Evolutionary conservation across 768 basidiomycete genomes (phyloP).

Genomic region (Fibroporia radiculosa): DNA sequence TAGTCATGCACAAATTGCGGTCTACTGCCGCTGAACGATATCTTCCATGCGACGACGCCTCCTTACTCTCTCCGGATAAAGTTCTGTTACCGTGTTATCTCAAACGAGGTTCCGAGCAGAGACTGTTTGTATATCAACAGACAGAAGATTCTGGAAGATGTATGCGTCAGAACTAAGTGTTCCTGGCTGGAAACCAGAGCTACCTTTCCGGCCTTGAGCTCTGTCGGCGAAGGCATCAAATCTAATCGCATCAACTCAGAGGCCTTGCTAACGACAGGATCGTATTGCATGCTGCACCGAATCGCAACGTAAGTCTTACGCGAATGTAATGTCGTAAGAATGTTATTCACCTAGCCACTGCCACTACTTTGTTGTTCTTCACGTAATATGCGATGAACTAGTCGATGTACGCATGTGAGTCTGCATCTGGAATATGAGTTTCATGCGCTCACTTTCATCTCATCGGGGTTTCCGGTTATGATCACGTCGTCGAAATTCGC

Average conservation of each 20-base stretch:
- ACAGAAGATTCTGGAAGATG: conserved; percentile 19
- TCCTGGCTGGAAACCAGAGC: conserved; percentile 6
- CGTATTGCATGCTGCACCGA: conserved; percentile 60
- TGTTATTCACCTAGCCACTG: conserved; percentile 49
- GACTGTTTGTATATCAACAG: conserved; percentile 24
- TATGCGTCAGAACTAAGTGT: not conserved
- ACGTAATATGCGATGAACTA: conserved; percentile 83
- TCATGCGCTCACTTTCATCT: conserved; percentile 56
- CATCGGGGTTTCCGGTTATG: conserved; percentile 65
- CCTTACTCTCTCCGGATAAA: no score
- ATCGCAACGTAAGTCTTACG: not conserved
- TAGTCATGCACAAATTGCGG: no score
- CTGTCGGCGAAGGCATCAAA: conserved; percentile 71
- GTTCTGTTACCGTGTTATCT: no score
- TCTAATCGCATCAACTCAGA: conserved; percentile 73
- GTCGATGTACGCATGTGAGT: no score
- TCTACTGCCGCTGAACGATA: no score
- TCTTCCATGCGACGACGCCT: no score
- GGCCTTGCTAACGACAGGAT: conserved; percentile 72
- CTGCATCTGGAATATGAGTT: not conserved
- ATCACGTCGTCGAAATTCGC: conserved; percentile 67
- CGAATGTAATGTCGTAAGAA: not conserved
- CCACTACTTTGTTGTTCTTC: conserved; percentile 54
- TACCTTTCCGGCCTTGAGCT: conserved; percentile 72
- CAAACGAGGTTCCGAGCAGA: no score